Evolutionary conservation across 257 asterid species (phyloP).

Genomic region (Coffea canephora): DNA sequence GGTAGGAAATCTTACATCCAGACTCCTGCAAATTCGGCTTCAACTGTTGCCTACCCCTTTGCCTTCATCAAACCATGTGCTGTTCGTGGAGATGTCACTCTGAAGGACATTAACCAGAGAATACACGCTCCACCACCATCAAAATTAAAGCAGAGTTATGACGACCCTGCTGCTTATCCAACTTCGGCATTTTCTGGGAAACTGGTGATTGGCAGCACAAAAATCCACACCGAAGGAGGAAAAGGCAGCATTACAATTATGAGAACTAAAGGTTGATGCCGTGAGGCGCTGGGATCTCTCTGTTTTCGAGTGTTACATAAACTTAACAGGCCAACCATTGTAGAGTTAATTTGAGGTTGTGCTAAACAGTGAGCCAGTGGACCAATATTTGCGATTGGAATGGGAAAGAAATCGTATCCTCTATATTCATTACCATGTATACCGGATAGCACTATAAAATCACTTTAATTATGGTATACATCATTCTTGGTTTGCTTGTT

Average conservation of each 20-base stretch:
- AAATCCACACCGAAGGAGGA: slow-evolving; percentile 32
- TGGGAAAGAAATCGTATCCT: neutral
- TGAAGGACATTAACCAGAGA: slow-evolving; percentile 34
- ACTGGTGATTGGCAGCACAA: slow-evolving; percentile 35
- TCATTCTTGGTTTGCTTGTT: too few species aligned
- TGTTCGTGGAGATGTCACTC: slow-evolving; percentile 34
- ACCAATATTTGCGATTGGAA: neutral
- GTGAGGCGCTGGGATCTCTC: neutral
- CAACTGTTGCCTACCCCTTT: slow-evolving; percentile 38
- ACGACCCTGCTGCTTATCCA: slow-evolving; percentile 25
- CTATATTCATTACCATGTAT: too few species aligned
- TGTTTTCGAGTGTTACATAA: neutral
- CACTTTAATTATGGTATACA: too few species aligned
- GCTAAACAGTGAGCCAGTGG: neutral
- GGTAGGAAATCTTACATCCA: slow-evolving; percentile 26
- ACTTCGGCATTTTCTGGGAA: slow-evolving; percentile 43
- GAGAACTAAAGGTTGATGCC: slow-evolving; percentile 36
- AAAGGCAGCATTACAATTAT: slow-evolving; percentile 38
- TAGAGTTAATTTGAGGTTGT: neutral
- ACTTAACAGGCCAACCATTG: neutral
- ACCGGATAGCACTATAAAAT: too few species aligned
- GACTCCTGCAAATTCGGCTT: slow-evolving; percentile 10
- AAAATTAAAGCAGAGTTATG: slow-evolving; percentile 7
- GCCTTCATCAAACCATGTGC: slow-evolving; percentile 33
- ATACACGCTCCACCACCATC: slow-evolving; percentile 23